Conservation (phyloP, 129 eudicot species). For the Pseudognaphalium luteoalbum region DNA sequence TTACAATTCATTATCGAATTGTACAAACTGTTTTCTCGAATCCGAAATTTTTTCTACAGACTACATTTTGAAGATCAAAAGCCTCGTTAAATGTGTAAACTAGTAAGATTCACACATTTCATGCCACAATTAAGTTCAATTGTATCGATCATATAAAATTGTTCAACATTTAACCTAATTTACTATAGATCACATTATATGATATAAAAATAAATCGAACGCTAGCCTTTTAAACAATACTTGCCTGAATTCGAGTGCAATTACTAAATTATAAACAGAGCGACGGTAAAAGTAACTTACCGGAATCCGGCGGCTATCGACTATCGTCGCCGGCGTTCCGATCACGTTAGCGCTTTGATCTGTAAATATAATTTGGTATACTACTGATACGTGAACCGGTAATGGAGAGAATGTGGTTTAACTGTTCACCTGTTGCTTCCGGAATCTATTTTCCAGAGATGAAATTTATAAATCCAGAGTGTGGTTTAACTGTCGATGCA, state of each 20-base stretch:
- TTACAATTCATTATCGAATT: background rate
- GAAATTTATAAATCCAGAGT: background rate
- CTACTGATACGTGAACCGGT: constrained; percentile 14
- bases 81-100: constrained; percentile 14
- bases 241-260: constrained; percentile 12
- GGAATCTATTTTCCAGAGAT: background rate
- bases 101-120: background rate
- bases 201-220: background rate
- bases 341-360: constrained; percentile 27
- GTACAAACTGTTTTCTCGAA: background rate
- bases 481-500: background rate
- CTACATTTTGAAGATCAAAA: constrained; percentile 25
- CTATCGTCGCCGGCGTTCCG: constrained; percentile 17
- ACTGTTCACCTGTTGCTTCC: background rate
- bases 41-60: constrained; percentile 3
- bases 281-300: constrained; percentile 1
- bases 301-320: constrained; percentile 18
- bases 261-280: constrained; percentile 2
- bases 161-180: background rate
- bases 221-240: background rate
- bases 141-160: constrained; percentile 12
- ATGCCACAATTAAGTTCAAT: background rate
- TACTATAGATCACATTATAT: constrained; percentile 17
- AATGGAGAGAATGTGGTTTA: background rate
- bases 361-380: background rate